Percentiles rank a stretch among this genome's conserved stretches.
Conservation (phyloP, 805 yeast species). For the Wickerhamiella cacticola region DNA sequence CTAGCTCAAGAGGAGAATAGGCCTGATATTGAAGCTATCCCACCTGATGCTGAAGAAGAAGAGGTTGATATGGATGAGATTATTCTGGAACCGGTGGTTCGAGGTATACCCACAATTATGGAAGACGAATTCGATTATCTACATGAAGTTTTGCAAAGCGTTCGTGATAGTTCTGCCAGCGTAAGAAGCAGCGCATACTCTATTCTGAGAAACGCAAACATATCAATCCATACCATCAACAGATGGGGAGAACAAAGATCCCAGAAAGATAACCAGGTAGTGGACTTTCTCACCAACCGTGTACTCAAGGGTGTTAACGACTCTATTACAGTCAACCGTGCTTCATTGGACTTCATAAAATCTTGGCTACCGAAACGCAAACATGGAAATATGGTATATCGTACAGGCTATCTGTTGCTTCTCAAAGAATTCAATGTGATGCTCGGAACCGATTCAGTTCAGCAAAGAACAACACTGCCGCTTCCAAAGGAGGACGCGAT, state of each 20-base stretch:
- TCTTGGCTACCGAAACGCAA: not conserved
- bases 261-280: not conserved
- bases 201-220: not conserved
- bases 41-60: not conserved
- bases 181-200: not conserved
- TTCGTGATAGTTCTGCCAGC: not conserved
- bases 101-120: not conserved
- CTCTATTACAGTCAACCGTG: not conserved
- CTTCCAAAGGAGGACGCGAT: not conserved
- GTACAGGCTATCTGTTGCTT: not conserved
- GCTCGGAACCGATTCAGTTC: constrained; percentile 1
- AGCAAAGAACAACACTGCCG: not conserved
- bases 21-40: not conserved
- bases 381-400: not conserved
- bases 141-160: not conserved
- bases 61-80: not conserved
- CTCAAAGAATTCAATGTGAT: not conserved
- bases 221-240: not conserved
- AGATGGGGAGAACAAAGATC: not conserved
- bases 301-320: not conserved
- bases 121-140: not conserved
- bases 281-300: not conserved
- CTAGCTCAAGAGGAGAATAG: not conserved
- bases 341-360: not conserved
- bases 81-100: not conserved